Evolutionary conservation across 371 early-diverging fungal species (phyloP).

Genomic region (Syncephalis fuscata): DNA sequence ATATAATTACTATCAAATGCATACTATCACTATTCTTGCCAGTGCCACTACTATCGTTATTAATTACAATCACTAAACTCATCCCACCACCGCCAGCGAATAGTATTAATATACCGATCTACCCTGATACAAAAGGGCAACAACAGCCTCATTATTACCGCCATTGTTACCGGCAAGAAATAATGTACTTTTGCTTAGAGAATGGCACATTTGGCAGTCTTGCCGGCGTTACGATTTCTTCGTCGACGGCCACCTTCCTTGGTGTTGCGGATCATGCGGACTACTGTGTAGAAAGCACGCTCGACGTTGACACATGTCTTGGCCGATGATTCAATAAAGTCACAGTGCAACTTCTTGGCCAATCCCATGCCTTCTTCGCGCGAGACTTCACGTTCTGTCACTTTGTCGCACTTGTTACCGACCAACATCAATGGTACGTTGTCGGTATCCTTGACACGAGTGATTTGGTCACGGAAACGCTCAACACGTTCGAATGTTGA

Average conservation of each 20-base stretch:
- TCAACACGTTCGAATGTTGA: constrained; percentile 73
- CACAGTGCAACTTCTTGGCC: constrained; percentile 47
- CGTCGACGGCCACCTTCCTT: constrained; percentile 9
- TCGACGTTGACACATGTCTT: constrained; percentile 82
- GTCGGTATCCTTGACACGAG: constrained; percentile 66
- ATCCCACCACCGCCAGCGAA: too few species aligned
- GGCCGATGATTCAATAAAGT: constrained; percentile 81
- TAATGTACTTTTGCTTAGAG: too few species aligned
- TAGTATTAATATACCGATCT: too few species aligned
- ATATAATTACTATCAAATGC: too few species aligned
- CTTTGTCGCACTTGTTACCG: constrained; percentile 85
- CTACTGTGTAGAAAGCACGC: constrained; percentile 51
- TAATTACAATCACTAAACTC: too few species aligned
- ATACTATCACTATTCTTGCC: too few species aligned
- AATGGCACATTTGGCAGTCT: too few species aligned
- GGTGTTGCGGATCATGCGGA: constrained; percentile 35
- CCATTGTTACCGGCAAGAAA: too few species aligned
- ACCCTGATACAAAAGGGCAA: too few species aligned
- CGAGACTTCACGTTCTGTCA: constrained; percentile 58
- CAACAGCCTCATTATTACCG: too few species aligned
- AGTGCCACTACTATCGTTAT: too few species aligned
- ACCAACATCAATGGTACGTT: constrained; percentile 78
- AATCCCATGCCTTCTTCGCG: constrained; percentile 65
- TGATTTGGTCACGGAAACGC: constrained; percentile 66
- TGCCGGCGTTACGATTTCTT: too few species aligned